These are phyloP conservation scores for Salvia splendens DNA, from an alignment of 257 asterid genomes.

Conservation along the genomic window DNA sequence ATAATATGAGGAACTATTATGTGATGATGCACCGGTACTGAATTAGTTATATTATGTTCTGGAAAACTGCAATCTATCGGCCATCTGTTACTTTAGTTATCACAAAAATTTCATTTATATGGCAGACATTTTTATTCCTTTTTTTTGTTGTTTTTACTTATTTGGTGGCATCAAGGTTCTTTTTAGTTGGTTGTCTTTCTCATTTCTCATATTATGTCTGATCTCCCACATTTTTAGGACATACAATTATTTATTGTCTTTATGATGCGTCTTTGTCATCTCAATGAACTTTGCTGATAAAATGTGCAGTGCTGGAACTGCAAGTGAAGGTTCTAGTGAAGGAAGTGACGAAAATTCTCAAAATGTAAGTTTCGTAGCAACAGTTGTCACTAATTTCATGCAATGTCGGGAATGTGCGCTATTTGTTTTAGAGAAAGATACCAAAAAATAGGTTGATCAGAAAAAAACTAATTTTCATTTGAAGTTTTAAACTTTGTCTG, in stretches of 20 bases:
- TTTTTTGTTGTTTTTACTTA: neutral
- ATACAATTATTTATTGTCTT: neutral
- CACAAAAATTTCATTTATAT: neutral
- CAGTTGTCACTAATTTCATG: conserved; percentile 22
- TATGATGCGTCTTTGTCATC: conserved; percentile 21
- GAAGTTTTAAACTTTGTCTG: neutral
- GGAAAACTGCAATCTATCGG: too few species aligned
- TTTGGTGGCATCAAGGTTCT: conserved; percentile 2
- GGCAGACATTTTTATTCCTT: neutral
- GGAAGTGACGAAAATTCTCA: conserved; percentile 90
- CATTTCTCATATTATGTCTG: conserved; percentile 2
- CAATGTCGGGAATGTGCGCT: conserved; percentile 6
- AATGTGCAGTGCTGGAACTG: conserved; percentile 81
- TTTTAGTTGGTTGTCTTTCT: conserved; percentile 13
- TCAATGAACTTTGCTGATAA: conserved; percentile 20
- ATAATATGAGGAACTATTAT: too few species aligned
- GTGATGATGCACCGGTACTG: too few species aligned
- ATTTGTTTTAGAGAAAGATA: conserved; percentile 21
- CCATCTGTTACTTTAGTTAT: neutral
- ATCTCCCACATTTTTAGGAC: conserved; percentile 6
- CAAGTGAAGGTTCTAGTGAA: conserved; percentile 83
- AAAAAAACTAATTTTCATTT: too few species aligned
- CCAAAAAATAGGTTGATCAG: neutral
- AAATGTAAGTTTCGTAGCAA: conserved; percentile 56
- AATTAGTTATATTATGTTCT: too few species aligned